These are phyloP conservation scores for Beauveria sp. DNA, from an alignment of 2,329 filamentous ascomycete genomes.

Conservation along the genomic window DNA sequence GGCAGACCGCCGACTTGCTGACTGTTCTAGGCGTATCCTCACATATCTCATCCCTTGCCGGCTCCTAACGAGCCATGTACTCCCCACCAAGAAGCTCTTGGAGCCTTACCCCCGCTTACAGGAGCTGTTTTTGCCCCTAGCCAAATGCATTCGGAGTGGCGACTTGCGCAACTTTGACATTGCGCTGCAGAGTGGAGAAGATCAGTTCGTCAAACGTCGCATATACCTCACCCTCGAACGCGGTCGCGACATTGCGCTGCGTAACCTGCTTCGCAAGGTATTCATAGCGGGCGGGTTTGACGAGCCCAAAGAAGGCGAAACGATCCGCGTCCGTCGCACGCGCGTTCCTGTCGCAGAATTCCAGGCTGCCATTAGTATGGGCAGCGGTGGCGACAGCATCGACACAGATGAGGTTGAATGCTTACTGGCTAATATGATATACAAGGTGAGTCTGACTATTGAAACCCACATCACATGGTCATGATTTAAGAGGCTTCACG, in stretches of 20 bases:
- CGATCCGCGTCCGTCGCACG: slow-evolving; percentile 58
- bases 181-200: slow-evolving; percentile 72
- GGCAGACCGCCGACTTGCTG: slow-evolving; percentile 12
- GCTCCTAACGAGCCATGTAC: slow-evolving; percentile 76
- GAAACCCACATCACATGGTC: not conserved
- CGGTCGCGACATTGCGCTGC: slow-evolving; percentile 81
- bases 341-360: slow-evolving; percentile 81
- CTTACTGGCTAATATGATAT: slow-evolving; percentile 90
- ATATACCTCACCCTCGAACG: slow-evolving; percentile 94
- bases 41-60: slow-evolving; percentile 93
- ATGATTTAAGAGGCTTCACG: too few relatives aligned
- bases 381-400: slow-evolving; percentile 55
- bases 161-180: slow-evolving; percentile 78
- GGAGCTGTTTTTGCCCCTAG: slow-evolving; percentile 69
- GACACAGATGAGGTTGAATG: slow-evolving; percentile 95
- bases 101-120: slow-evolving; percentile 69
- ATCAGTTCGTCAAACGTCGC: slow-evolving; percentile 86
- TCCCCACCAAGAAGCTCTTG: slow-evolving; percentile 68
- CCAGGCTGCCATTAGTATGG: slow-evolving; percentile 71
- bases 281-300: slow-evolving; percentile 80
- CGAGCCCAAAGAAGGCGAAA: slow-evolving; percentile 61
- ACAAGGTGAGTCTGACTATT: slow-evolving; percentile 61
- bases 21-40: slow-evolving; percentile 63
- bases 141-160: slow-evolving; percentile 70
- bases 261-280: slow-evolving; percentile 87